Evolutionary conservation across 139 green algal species (phyloP).

Genomic region (Picochlorum sp.): DNA sequence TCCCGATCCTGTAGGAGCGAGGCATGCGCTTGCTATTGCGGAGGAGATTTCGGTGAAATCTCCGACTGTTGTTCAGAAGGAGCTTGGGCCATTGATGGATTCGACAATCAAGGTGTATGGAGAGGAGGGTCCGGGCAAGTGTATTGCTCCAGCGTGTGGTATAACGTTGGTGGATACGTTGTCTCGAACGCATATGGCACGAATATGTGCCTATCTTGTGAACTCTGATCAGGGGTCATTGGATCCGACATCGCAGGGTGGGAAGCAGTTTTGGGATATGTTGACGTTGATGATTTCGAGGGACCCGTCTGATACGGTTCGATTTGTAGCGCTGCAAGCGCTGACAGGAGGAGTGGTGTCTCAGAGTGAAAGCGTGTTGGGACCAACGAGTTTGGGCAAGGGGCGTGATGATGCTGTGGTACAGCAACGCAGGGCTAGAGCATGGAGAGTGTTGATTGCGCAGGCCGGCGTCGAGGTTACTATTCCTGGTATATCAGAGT

Average conservation of each 20-base stretch:
- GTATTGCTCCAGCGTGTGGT: neutral
- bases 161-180: slow-evolving; percentile 57
- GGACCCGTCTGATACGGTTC: slow-evolving; percentile 57
- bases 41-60: slow-evolving; percentile 30
- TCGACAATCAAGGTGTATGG: slow-evolving; percentile 28
- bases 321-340: slow-evolving; percentile 51
- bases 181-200: slow-evolving; percentile 60
- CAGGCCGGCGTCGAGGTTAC: slow-evolving; percentile 23
- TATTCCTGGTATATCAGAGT: slow-evolving; percentile 13
- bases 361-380: slow-evolving; percentile 4
- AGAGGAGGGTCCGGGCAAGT: neutral
- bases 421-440: slow-evolving; percentile 29
- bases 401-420: slow-evolving; percentile 23
- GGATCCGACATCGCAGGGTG: slow-evolving; percentile 16
- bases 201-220: slow-evolving; percentile 52
- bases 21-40: slow-evolving; percentile 62
- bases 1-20: slow-evolving; percentile 48
- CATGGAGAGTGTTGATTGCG: slow-evolving; percentile 56
- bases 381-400: slow-evolving; percentile 6
- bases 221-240: slow-evolving; percentile 45
- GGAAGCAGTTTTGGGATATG: slow-evolving; percentile 37
- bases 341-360: slow-evolving; percentile 37
- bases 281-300: slow-evolving; percentile 40
- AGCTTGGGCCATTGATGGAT: slow-evolving; percentile 14
- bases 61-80: slow-evolving; percentile 16